These are phyloP conservation scores for Epichloe amarillans DNA, from an alignment of 2,329 filamentous ascomycete species.

Conservation along the genomic window DNA sequence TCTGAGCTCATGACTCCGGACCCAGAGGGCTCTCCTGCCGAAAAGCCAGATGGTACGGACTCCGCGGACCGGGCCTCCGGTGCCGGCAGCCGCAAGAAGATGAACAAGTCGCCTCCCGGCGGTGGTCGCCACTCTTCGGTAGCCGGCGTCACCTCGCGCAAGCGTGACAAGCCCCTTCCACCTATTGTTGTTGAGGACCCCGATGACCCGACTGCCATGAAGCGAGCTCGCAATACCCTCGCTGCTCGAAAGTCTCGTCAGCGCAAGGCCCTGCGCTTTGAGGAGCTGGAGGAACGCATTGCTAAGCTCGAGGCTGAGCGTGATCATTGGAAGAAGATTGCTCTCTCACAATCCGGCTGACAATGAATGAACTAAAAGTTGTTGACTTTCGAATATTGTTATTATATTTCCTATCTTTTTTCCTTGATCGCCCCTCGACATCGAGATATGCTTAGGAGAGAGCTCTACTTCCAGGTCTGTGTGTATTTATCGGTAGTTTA, in stretches of 20 bases:
- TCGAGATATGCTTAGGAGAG: background rate
- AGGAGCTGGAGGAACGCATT: conserved; percentile 62
- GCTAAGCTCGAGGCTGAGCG: conserved; percentile 52
- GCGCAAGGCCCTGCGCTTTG: conserved; percentile 66
- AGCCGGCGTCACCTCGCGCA: conserved; percentile 57
- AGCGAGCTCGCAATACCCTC: conserved; percentile 86
- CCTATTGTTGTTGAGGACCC: conserved; percentile 66
- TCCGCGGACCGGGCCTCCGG: conserved; percentile 24
- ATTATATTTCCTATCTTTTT: background rate
- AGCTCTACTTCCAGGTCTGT: background rate
- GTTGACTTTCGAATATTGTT: background rate
- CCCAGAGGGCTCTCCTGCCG: conserved; percentile 28
- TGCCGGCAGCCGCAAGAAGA: conserved; percentile 33
- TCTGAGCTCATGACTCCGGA: conserved; percentile 13
- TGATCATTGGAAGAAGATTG: conserved; percentile 51
- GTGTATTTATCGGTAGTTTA: background rate
- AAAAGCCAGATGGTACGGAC: conserved; percentile 36
- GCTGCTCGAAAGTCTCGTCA: conserved; percentile 88
- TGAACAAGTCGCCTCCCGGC: conserved; percentile 28
- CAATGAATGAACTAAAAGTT: background rate
- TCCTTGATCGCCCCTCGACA: background rate
- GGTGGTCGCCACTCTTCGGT: conserved; percentile 50
- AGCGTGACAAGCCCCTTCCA: conserved; percentile 68
- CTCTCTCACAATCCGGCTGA: conserved; percentile 23
- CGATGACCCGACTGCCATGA: conserved; percentile 64